A percentile compares a stretch with the other conserved stretches of the same genome.
Conservation (phyloP, 768 basidiomycete species). For the Suillus subluteus region DNA sequence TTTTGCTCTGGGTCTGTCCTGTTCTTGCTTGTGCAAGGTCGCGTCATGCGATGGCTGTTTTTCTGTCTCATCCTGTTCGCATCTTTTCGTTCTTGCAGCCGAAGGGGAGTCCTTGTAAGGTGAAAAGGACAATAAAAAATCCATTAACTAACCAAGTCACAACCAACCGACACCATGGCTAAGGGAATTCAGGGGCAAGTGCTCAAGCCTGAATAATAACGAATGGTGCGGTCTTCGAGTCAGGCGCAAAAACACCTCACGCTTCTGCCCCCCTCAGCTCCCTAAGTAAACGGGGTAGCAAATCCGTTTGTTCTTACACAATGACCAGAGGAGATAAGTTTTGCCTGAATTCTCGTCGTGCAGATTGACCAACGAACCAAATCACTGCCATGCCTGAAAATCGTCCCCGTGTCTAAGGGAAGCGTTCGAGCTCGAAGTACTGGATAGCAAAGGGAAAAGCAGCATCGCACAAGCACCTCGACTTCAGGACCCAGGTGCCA, state of each 20-base stretch:
- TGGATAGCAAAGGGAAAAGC: not conserved
- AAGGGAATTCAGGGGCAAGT: not conserved
- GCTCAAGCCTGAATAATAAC: not conserved
- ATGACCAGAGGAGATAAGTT: not conserved
- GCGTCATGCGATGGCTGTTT: too few relatives aligned
- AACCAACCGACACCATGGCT: accelerated
- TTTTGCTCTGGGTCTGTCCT: too few relatives aligned
- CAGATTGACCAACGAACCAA: not conserved
- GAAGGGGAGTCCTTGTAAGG: not conserved
- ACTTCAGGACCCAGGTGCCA: not conserved
- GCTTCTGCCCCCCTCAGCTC: not conserved
- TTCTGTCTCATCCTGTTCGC: too few relatives aligned
- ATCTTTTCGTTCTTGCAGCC: too few relatives aligned
- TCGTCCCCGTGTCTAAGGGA: not conserved
- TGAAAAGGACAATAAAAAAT: not conserved
- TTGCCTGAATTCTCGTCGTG: not conserved
- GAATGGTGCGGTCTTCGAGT: not conserved
- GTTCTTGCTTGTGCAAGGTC: too few relatives aligned
- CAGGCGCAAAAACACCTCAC: not conserved
- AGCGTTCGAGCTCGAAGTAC: not conserved
- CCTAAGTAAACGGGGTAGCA: not conserved
- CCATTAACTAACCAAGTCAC: not conserved
- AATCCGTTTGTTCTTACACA: not conserved
- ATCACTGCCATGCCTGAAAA: not conserved
- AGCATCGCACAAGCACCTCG: not conserved